A percentile compares a stretch with the other conserved stretches of the same genome.
Conservation (phyloP, 1,284 basidiomycete genomes). For the Tilletiopsis washingtonensis region DNA sequence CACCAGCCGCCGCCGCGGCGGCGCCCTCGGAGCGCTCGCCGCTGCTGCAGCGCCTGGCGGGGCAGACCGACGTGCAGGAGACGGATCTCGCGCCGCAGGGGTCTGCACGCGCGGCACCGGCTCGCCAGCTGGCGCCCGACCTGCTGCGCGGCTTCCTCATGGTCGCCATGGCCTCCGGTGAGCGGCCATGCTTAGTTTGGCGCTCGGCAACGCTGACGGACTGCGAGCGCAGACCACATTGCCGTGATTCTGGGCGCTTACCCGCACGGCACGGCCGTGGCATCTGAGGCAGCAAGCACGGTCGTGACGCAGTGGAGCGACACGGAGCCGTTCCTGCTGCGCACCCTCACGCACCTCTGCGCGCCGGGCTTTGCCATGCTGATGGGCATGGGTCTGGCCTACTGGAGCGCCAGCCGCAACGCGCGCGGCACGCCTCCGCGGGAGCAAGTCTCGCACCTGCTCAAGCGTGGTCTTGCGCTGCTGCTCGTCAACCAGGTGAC, state of each 20-base stretch:
- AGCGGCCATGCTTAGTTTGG: too few relatives aligned
- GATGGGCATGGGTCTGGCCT: constrained; percentile 30
- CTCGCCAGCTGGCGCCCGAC: constrained; percentile 27
- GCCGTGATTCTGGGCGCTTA: constrained; percentile 20
- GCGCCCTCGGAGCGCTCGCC: too few relatives aligned
- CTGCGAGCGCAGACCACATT: constrained; percentile 30
- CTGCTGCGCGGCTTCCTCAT: constrained; percentile 30
- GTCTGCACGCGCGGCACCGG: background rate
- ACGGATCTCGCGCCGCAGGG: too few relatives aligned
- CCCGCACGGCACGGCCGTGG: constrained; percentile 20
- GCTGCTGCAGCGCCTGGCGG: too few relatives aligned
- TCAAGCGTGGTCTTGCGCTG: constrained; percentile 13
- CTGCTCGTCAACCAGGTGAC: constrained; percentile 18
- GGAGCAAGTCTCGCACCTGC: constrained; percentile 13
- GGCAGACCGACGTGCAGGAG: too few relatives aligned
- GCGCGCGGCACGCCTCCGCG: constrained; percentile 9
- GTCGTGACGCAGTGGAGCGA: constrained; percentile 15
- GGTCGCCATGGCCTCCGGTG: constrained; percentile 24
- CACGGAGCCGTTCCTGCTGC: constrained; percentile 10
- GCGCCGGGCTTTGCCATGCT: constrained; percentile 30
- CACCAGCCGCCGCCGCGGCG: too few relatives aligned
- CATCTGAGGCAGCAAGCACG: constrained; percentile 15
- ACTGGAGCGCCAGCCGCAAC: constrained; percentile 12
- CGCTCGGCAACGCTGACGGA: too few relatives aligned
- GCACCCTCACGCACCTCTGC: constrained; percentile 25